A percentile compares a stretch with the other conserved stretches of the same genome.
Evolutionary conservation across 805 yeast genomes (phyloP).

Genomic region (Candida succiphila): DNA sequence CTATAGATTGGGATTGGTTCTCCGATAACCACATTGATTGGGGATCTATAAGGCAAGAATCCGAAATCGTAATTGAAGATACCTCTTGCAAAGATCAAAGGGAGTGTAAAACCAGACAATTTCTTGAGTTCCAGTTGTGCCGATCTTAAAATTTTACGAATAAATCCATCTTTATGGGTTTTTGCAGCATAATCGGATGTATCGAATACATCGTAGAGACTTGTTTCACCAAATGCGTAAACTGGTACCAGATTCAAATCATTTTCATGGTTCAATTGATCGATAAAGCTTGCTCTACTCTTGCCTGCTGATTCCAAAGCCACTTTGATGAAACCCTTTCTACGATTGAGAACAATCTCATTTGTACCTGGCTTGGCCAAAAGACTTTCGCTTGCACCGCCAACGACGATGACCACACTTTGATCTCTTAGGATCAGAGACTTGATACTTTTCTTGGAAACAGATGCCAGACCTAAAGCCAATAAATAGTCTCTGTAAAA

Average conservation of each 20-base stretch:
- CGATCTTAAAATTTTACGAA: slow-evolving; percentile 30
- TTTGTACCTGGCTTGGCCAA: slow-evolving; percentile 52
- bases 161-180: slow-evolving; percentile 21
- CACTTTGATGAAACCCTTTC: slow-evolving; percentile 83
- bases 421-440: slow-evolving; percentile 53
- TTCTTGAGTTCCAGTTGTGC: slow-evolving; percentile 68
- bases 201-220: slow-evolving; percentile 33
- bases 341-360: slow-evolving; percentile 60
- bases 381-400: slow-evolving; percentile 91
- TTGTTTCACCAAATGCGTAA: slow-evolving; percentile 85
- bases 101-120: slow-evolving; percentile 73
- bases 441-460: slow-evolving; percentile 62
- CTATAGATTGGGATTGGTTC: slow-evolving; percentile 37
- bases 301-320: slow-evolving; percentile 50
- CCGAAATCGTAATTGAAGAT: slow-evolving; percentile 91
- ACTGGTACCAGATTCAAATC: slow-evolving; percentile 79
- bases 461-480: slow-evolving; percentile 77
- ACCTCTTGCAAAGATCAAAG: slow-evolving; percentile 88
- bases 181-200: slow-evolving; percentile 12
- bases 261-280: slow-evolving; percentile 24
- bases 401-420: slow-evolving; percentile 84
- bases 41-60: slow-evolving; percentile 73
- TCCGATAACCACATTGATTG: slow-evolving; percentile 70
- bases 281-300: slow-evolving; percentile 2
- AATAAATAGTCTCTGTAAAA: slow-evolving; percentile 78